Evolutionary conservation across 2,329 filamentous ascomycete species (phyloP).

Genomic region (Mycogone perniciosa): DNA sequence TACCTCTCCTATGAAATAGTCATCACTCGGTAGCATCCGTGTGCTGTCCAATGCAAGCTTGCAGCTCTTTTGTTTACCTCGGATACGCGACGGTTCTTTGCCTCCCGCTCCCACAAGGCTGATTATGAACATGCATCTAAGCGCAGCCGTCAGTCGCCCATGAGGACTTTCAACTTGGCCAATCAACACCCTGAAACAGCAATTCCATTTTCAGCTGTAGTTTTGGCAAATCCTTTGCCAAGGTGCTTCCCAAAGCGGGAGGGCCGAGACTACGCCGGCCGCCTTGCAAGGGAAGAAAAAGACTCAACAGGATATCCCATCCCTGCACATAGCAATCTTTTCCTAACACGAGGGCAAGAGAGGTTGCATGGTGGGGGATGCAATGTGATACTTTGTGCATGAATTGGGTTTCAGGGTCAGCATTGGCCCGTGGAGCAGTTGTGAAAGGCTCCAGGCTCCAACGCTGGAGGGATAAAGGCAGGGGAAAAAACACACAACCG

Average conservation of each 20-base stretch:
- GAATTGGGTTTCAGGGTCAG: conserved; percentile 21
- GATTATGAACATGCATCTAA: conserved; percentile 4
- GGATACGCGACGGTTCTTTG: neutral
- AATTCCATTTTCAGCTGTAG: conserved; percentile 9
- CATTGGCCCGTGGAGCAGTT: conserved; percentile 15
- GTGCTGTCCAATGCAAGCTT: too few species aligned
- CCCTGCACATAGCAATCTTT: neutral
- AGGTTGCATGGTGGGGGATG: conserved; percentile 22
- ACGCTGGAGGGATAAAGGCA: neutral
- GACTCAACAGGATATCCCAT: neutral
- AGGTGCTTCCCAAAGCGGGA: conserved; percentile 6
- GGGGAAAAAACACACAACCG: conserved; percentile 1
- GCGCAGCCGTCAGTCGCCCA: conserved; percentile 4
- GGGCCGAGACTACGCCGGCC: conserved; percentile 5
- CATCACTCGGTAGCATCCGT: too few species aligned
- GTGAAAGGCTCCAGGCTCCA: neutral
- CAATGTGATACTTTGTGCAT: conserved; percentile 23
- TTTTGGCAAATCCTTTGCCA: conserved; percentile 2
- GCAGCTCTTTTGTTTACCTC: conserved; percentile 1
- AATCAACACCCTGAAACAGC: neutral
- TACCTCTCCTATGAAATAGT: too few species aligned
- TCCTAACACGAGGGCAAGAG: neutral
- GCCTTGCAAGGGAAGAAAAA: conserved; percentile 5
- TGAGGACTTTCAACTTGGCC: neutral
- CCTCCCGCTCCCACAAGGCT: neutral